These are phyloP conservation scores for Aspergillus persii DNA, from an alignment of 2,329 filamentous ascomycete species.

Conservation along the genomic window DNA sequence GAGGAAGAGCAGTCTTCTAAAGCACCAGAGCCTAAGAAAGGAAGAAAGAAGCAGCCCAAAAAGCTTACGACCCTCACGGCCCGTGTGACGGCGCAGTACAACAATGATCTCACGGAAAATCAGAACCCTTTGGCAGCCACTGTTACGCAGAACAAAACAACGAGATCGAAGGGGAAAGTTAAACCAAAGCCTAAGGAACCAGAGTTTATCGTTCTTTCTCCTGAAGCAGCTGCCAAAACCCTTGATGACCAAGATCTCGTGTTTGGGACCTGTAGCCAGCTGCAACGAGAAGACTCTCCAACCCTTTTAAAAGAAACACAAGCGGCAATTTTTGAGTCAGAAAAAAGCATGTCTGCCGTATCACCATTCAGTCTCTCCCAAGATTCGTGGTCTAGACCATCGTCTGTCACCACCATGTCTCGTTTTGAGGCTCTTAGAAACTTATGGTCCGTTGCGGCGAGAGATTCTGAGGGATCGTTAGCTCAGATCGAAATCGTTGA, in stretches of 20 bases:
- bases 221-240: conserved; percentile 64
- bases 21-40: conserved; percentile 17
- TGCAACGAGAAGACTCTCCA: conserved; percentile 71
- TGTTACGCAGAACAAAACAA: background rate
- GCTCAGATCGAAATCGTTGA: conserved; percentile 64
- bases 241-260: conserved; percentile 71
- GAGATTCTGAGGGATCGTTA: conserved; percentile 64
- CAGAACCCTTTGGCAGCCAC: conserved; percentile 6
- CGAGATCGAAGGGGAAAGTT: conserved; percentile 15
- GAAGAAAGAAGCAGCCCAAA: conserved; percentile 58
- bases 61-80: conserved; percentile 76
- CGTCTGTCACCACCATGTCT: conserved; percentile 17
- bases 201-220: conserved; percentile 65
- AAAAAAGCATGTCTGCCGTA: conserved; percentile 17
- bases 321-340: conserved; percentile 31
- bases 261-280: conserved; percentile 83
- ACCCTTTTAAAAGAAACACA: conserved; percentile 45
- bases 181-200: conserved; percentile 28
- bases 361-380: background rate
- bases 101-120: conserved; percentile 33
- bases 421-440: conserved; percentile 37
- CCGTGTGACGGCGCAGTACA: conserved; percentile 70
- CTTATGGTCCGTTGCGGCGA: conserved; percentile 70
- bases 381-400: background rate
- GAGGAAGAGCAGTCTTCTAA: conserved; percentile 15